phyloP scores from a whole-genome alignment of 352 stramenopile genomes.

The Globisporangium solare region DNA sequence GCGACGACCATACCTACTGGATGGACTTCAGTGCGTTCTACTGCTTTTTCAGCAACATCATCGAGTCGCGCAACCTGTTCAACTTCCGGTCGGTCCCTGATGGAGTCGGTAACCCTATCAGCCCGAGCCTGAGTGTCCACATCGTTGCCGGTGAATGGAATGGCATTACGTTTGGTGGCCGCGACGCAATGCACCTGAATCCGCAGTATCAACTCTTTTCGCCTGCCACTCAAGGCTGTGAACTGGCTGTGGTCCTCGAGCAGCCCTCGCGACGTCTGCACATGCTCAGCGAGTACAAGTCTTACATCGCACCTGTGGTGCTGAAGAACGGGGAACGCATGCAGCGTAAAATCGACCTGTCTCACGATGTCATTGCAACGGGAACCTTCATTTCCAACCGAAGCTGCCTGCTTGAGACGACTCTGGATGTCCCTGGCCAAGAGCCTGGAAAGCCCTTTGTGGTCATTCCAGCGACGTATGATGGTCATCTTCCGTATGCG shows the following conservation, averaged over 20 bases:
- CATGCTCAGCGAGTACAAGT: slow-evolving; percentile 70
- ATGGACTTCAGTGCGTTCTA: slow-evolving; percentile 79
- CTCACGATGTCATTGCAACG: slow-evolving; percentile 66
- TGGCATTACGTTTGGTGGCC: slow-evolving; percentile 68
- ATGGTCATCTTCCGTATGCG: slow-evolving; percentile 45
- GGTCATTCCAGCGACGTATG: slow-evolving; percentile 65
- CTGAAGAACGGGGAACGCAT: slow-evolving; percentile 61
- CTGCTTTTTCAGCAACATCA: slow-evolving; percentile 70
- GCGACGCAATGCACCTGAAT: slow-evolving; percentile 81
- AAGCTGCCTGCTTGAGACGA: slow-evolving; percentile 58
- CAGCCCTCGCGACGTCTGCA: slow-evolving; percentile 72
- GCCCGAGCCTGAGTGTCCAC: slow-evolving; percentile 62
- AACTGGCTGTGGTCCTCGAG: slow-evolving; percentile 57
- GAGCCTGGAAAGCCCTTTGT: slow-evolving; percentile 48
- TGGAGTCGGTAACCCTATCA: slow-evolving; percentile 50
- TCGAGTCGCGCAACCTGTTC: slow-evolving; percentile 82
- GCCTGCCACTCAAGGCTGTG: slow-evolving; percentile 44
- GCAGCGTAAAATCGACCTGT: slow-evolving; percentile 80
- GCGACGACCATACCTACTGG: slow-evolving; percentile 76
- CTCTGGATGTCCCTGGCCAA: slow-evolving; percentile 26
- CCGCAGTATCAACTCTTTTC: slow-evolving; percentile 82
- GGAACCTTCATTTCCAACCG: slow-evolving; percentile 86
- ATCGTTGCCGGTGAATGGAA: slow-evolving; percentile 78
- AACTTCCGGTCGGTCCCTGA: slow-evolving; percentile 70
- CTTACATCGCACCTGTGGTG: slow-evolving; percentile 76